These are phyloP conservation scores for Leccinum glutinopallens DNA, from an alignment of 1,284 basidiomycete species.

Conservation along the genomic window DNA sequence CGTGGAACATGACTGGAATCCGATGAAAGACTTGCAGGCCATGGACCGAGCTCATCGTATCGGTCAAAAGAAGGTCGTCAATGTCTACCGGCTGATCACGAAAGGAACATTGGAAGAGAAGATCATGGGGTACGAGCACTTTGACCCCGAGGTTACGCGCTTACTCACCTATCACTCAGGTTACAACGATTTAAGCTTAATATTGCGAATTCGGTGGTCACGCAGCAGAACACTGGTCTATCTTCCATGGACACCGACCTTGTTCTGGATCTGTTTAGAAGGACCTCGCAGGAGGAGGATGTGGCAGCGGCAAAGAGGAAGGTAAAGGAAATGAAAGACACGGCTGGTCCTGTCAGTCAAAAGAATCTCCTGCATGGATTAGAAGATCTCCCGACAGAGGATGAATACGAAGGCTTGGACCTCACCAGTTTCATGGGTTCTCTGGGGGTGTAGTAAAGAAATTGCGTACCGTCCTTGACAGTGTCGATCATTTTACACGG, in stretches of 20 bases:
- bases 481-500: constrained; percentile 21
- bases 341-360: constrained; percentile 56
- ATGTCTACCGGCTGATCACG: constrained; percentile 97
- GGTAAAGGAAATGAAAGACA: constrained; percentile 56
- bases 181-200: constrained; percentile 99
- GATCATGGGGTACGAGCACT: constrained; percentile 89
- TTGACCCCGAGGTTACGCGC: constrained; percentile 6
- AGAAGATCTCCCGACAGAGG: constrained; percentile 87
- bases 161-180: constrained; percentile 44
- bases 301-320: constrained; percentile 51
- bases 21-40: constrained; percentile 99
- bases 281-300: constrained; percentile 78
- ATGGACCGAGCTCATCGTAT: constrained; percentile 99
- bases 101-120: constrained; percentile 98
- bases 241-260: constrained; percentile 97
- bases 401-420: constrained; percentile 87
- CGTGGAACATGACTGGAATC: constrained; percentile 99
- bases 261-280: constrained; percentile 92
- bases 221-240: constrained; percentile 94
- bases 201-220: constrained; percentile 95
- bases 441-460: constrained; percentile 44
- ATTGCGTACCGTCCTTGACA: neutral
- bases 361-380: constrained; percentile 85
- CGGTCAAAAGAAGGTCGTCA: constrained; percentile 98
- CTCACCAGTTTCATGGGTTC: constrained; percentile 85